These are phyloP conservation scores for Herpetomonas muscarum DNA, from an alignment of 208 protist species.

Conservation along the genomic window DNA sequence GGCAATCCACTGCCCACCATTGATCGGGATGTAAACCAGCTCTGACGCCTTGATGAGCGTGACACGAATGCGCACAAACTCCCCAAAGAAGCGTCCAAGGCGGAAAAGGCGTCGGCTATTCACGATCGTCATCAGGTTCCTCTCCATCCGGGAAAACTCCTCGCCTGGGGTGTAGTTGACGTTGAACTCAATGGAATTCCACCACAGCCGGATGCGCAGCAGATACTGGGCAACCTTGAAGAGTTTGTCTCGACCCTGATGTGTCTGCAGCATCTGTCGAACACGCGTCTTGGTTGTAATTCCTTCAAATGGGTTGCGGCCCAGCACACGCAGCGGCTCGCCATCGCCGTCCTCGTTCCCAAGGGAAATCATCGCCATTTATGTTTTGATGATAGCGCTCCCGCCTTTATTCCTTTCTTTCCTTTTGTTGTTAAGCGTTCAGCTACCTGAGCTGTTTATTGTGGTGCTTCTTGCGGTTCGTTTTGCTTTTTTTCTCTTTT, in stretches of 20 bases:
- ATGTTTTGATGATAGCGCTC: too few species aligned
- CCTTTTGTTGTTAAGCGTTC: too few species aligned
- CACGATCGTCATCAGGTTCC: slow-evolving; percentile 89
- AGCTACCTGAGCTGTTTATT: too few species aligned
- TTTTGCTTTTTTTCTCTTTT: too few species aligned
- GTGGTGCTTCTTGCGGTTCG: too few species aligned
- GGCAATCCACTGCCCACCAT: slow-evolving; percentile 71
- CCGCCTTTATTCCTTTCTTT: too few species aligned
- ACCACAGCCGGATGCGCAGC: slow-evolving; percentile 77
- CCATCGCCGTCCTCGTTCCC: slow-evolving; percentile 21
- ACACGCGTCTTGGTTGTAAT: slow-evolving; percentile 85
- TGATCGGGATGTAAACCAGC: slow-evolving; percentile 81
- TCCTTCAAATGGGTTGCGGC: slow-evolving; percentile 79
- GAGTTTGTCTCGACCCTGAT: slow-evolving; percentile 87
- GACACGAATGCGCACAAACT: slow-evolving; percentile 87
- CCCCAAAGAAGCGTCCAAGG: slow-evolving; percentile 83
- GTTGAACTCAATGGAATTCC: slow-evolving; percentile 72
- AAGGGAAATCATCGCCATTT: slow-evolving; percentile 14
- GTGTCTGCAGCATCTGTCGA: slow-evolving; percentile 85
- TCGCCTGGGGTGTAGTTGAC: slow-evolving; percentile 70
- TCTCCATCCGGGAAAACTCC: slow-evolving; percentile 71
- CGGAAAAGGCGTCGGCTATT: slow-evolving; percentile 87
- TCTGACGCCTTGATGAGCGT: slow-evolving; percentile 87
- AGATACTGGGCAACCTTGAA: slow-evolving; percentile 90
- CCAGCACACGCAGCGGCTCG: slow-evolving; percentile 74